Conservation (phyloP, 192 early-diverging fungal species). For the Linnemannia elongata region DNA sequence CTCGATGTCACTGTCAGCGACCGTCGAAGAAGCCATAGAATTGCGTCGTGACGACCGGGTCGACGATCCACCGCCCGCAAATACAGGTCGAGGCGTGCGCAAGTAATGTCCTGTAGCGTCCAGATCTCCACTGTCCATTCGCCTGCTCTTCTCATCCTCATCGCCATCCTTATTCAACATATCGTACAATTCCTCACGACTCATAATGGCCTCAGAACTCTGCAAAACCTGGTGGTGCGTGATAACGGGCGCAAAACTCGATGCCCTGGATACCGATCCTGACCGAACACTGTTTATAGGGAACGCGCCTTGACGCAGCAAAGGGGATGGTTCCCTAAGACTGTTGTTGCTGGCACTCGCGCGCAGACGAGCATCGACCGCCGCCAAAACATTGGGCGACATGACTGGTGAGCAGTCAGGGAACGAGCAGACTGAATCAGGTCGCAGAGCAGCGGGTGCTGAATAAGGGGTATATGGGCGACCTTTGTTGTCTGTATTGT, state of each 20-base stretch:
- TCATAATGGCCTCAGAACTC: slow-evolving; percentile 1
- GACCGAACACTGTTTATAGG: not conserved
- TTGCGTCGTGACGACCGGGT: slow-evolving; percentile 5
- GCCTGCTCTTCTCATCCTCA: not conserved
- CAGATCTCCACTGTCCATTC: not conserved
- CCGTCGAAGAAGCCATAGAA: slow-evolving; percentile 6
- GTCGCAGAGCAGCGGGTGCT: not conserved
- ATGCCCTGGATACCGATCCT: not conserved
- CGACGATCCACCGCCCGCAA: slow-evolving; percentile 2
- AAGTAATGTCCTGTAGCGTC: not conserved
- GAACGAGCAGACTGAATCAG: slow-evolving; percentile 20
- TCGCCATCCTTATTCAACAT: slow-evolving; percentile 21
- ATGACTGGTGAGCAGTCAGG: slow-evolving; percentile 23
- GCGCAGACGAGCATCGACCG: slow-evolving; percentile 16
- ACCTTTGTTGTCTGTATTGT: not conserved
- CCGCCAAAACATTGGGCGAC: slow-evolving; percentile 27
- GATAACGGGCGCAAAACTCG: slow-evolving; percentile 4
- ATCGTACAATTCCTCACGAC: slow-evolving; percentile 27
- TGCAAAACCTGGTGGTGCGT: slow-evolving; percentile 16
- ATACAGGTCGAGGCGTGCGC: slow-evolving; percentile 11
- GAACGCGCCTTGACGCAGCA: slow-evolving; percentile 1
- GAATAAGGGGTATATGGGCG: slow-evolving; percentile 10
- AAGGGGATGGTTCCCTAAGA: not conserved
- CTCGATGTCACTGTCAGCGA: slow-evolving; percentile 15
- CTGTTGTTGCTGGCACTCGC: slow-evolving; percentile 2